phyloP scores from a whole-genome alignment of 768 basidiomycete species.

The Dacryopinax spathularia region DNA sequence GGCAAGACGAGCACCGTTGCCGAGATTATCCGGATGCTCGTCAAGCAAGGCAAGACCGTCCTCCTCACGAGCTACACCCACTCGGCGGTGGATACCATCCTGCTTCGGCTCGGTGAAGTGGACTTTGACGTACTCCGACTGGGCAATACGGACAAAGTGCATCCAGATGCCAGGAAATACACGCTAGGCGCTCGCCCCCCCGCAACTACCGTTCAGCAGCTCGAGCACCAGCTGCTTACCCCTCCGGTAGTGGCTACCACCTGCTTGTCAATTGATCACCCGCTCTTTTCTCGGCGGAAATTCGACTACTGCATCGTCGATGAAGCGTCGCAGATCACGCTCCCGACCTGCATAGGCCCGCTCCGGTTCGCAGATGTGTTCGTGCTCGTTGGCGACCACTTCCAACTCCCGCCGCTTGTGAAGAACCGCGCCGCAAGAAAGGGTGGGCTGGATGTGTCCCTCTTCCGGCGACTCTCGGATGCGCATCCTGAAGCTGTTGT shows the following conservation, averaged over 20 bases:
- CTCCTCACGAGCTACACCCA: constrained; percentile 89
- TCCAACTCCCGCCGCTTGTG: constrained; percentile 89
- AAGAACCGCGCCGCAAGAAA: constrained; percentile 47
- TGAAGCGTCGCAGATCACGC: constrained; percentile 92
- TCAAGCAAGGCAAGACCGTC: constrained; percentile 70
- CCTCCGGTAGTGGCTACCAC: constrained; percentile 95
- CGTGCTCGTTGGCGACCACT: constrained; percentile 92
- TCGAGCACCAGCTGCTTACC: constrained; percentile 67
- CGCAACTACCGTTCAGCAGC: constrained; percentile 59
- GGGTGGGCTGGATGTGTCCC: constrained; percentile 75
- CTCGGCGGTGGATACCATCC: constrained; percentile 94
- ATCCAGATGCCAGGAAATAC: constrained; percentile 61
- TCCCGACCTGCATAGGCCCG: constrained; percentile 90
- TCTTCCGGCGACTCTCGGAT: constrained; percentile 79
- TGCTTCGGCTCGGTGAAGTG: constrained; percentile 57
- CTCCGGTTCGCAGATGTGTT: constrained; percentile 81
- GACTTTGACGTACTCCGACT: constrained; percentile 68
- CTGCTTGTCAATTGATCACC: constrained; percentile 87
- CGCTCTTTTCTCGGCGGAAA: constrained; percentile 65
- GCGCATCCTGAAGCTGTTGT: constrained; percentile 75
- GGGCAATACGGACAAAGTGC: constrained; percentile 86
- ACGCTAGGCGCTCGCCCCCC: constrained; percentile 44
- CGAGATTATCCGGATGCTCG: constrained; percentile 66
- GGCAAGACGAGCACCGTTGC: constrained; percentile 95
- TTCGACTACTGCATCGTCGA: constrained; percentile 98